phyloP scores from a whole-genome alignment of 23 red algal genomes.

The Cyanidiococcus yangmingshanensis region DNA sequence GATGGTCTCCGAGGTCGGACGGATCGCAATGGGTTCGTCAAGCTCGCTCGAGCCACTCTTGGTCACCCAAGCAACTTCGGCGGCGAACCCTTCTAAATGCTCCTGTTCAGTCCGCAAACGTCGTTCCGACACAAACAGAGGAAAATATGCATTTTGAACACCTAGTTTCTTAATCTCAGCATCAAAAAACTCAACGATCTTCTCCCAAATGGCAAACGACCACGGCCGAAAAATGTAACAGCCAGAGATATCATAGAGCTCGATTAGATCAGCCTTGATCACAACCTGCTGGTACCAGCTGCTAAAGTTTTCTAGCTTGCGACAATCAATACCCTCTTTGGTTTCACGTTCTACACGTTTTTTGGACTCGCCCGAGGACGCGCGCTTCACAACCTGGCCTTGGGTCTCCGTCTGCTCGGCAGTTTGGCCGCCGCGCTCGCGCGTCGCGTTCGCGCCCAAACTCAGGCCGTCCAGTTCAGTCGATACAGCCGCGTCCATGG shows the following conservation, averaged over 20 bases:
- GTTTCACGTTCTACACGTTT: slow-evolving; percentile 38
- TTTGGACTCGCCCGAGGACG: neutral
- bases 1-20: slow-evolving; percentile 97
- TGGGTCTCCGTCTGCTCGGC: too few species aligned
- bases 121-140: slow-evolving; percentile 70
- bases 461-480: too few species aligned
- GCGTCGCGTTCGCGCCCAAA: too few species aligned
- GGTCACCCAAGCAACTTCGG: slow-evolving; percentile 98
- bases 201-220: slow-evolving; percentile 89
- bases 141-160: slow-evolving; percentile 96
- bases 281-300: slow-evolving; percentile 80
- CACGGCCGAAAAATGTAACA: slow-evolving; percentile 95
- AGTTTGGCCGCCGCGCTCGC: too few species aligned
- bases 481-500: too few species aligned
- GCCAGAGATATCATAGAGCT: slow-evolving; percentile 89
- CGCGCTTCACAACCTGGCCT: too few species aligned
- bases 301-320: slow-evolving; percentile 75
- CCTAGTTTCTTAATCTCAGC: slow-evolving; percentile 84
- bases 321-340: slow-evolving; percentile 69
- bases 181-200: slow-evolving; percentile 71
- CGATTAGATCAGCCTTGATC: slow-evolving; percentile 92
- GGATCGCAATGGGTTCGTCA: slow-evolving; percentile 83
- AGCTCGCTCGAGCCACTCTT: slow-evolving; percentile 57
- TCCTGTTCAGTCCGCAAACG: slow-evolving; percentile 71
- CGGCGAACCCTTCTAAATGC: slow-evolving; percentile 95